Evolutionary conservation across 345 rosid genomes (phyloP).

Genomic region (Sonneratia alba): DNA sequence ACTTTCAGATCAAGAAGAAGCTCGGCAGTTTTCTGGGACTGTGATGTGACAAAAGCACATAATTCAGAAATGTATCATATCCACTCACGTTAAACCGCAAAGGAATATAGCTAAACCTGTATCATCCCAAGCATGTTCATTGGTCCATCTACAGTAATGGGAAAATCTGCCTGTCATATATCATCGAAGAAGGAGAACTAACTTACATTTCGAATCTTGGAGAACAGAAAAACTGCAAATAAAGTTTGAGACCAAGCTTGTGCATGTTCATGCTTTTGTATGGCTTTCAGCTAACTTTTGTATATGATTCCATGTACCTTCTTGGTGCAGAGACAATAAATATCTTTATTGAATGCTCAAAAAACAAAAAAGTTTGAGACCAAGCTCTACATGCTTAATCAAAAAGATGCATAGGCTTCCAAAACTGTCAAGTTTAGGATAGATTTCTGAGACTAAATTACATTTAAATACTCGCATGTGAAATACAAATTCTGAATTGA

Average conservation of each 20-base stretch:
- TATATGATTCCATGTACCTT: too few relatives aligned
- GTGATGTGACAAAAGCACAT: conserved; percentile 13
- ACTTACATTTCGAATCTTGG: neutral
- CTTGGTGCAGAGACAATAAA: too few relatives aligned
- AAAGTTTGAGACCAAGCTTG: neutral
- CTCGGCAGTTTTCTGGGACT: conserved; percentile 94
- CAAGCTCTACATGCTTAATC: neutral
- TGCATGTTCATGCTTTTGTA: too few relatives aligned
- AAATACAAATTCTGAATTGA: neutral
- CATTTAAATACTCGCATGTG: neutral
- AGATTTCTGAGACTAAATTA: neutral
- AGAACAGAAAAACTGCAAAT: neutral
- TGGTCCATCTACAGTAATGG: conserved; percentile 31
- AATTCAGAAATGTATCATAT: neutral
- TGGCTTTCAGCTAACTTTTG: too few relatives aligned
- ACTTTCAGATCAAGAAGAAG: conserved; percentile 76
- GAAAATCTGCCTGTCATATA: conserved; percentile 29
- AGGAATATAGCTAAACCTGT: conserved; percentile 38
- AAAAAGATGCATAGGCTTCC: neutral
- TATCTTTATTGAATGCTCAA: too few relatives aligned
- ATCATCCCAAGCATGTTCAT: conserved; percentile 79
- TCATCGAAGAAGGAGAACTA: conserved; percentile 1
- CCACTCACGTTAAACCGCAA: neutral
- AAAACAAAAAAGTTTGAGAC: too few relatives aligned
- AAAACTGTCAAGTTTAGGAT: neutral